Conservation (phyloP, 345 rosid genomes). For the Toxicodendron radicans region DNA sequence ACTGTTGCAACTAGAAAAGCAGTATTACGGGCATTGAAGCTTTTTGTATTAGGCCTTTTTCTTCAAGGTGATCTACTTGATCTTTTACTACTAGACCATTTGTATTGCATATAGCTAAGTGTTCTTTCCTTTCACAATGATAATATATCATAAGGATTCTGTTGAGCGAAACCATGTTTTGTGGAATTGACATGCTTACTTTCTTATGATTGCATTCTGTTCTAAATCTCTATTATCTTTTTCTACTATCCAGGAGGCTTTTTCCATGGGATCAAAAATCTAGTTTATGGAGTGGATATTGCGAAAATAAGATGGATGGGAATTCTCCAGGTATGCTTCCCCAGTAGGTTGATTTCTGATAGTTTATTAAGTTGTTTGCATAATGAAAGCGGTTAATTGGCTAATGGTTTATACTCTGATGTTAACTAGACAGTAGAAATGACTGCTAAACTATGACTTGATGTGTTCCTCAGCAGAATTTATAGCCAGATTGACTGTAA, state of each 20-base stretch:
- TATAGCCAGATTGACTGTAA: background rate
- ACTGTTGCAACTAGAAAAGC: conserved; percentile 67
- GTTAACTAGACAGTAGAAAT: conserved; percentile 1
- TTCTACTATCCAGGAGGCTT: conserved; percentile 60
- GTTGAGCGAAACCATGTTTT: background rate
- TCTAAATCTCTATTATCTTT: conserved; percentile 15
- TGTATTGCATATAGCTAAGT: background rate
- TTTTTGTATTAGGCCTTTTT: conserved; percentile 61
- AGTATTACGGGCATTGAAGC: conserved; percentile 53
- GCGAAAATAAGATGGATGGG: conserved; percentile 71
- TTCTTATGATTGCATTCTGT: background rate
- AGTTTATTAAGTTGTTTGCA: background rate
- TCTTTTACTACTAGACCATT: background rate
- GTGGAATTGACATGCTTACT: background rate
- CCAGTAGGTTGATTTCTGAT: background rate
- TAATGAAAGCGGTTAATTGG: background rate
- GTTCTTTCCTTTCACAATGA: background rate
- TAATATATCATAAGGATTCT: background rate
- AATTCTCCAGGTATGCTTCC: conserved; percentile 62
- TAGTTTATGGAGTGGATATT: conserved; percentile 66
- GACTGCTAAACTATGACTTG: background rate
- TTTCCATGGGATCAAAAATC: conserved; percentile 63
- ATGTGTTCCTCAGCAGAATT: background rate
- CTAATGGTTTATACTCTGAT: background rate
- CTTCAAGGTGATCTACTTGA: conserved; percentile 61